Percentiles rank a stretch among this genome's conserved stretches.
These are phyloP conservation scores for Miscanthus lutarioriparius DNA, from an alignment of 176 grass and related monocot species.

Conservation along the genomic window DNA sequence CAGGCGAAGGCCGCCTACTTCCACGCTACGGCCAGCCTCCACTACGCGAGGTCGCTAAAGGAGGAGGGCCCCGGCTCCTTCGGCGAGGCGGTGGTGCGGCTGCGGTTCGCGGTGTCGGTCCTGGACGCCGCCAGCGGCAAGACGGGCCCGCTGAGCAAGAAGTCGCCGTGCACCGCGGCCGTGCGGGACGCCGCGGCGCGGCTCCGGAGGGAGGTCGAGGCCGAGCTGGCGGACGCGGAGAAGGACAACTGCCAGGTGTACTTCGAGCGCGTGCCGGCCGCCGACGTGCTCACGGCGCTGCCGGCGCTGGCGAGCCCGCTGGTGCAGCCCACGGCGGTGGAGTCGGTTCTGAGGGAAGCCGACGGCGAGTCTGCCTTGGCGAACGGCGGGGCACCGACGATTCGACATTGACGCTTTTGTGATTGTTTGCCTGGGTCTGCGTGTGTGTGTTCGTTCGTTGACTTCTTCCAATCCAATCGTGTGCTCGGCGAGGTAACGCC, in stretches of 20 bases:
- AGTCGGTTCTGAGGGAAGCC: conserved; percentile 13
- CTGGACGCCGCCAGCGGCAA: conserved; percentile 20
- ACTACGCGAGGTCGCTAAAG: conserved; percentile 41
- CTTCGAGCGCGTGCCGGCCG: conserved; percentile 49
- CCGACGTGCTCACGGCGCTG: conserved; percentile 28
- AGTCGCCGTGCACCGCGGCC: conserved; percentile 11
- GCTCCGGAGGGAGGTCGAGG: conserved; percentile 46
- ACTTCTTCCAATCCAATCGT: neutral
- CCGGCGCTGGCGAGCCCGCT: conserved; percentile 25
- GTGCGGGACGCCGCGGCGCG: conserved; percentile 43
- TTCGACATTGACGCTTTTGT: neutral
- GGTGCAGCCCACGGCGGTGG: conserved; percentile 21
- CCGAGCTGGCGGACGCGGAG: conserved; percentile 46
- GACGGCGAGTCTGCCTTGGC: neutral
- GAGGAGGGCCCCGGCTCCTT: neutral
- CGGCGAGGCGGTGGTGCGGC: conserved; percentile 46
- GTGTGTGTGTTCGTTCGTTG: neutral
- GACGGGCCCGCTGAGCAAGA: conserved; percentile 37
- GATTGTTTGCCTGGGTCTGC: neutral
- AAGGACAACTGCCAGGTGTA: conserved; percentile 67
- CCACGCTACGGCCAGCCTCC: conserved; percentile 54
- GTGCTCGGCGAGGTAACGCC: neutral
- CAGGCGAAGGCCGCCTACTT: conserved; percentile 63
- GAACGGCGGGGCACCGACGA: neutral
- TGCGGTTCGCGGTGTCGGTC: conserved; percentile 37